Base-by-base conservation (phyloP, 495 filamentous ascomycete species). In the Lasiosphaeria hispida region DNA sequence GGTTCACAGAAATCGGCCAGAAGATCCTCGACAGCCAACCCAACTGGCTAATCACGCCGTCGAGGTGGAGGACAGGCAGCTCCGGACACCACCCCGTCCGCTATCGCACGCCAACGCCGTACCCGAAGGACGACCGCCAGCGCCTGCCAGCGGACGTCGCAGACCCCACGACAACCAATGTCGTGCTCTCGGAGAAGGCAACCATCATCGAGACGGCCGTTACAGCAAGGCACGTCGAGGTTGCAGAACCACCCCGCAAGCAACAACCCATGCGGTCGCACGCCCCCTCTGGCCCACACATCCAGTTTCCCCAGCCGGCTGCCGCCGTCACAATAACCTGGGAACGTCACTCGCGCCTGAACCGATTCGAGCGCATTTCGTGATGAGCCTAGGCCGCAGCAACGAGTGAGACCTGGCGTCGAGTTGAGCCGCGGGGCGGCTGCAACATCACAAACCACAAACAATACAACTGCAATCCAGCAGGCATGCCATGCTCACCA, bases 21-120 rank as follows among this genome's bases (percentile, higher is more conserved):
- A 68, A 53, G 57, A 55, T 68, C 33, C 53, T 68, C 48, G 63
- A 65, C 18, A 65, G 42, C 42, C 66, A 68, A 30, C 66, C 66
- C n/a, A 68, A 68, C 60, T 68, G 66, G 66, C 60, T 68, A 2
- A 23, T 60, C 4, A 40, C 63, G 1, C 66, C 66, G 0, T 51
- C 63, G 1, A 48, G 47, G 38, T 68, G 65, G 65, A 57, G 60
- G 14, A 42, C 60, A 4, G 40, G 40, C 18, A 39, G 37, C 13
- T 55, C 42, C 53, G 14, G 10, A 39, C 57, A 60, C 19, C 63
- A 63, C 11, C 59, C 66, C 1, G 55, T 60, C 15, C 66, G 66
- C 53, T 68, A 68, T 54, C 63, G 66, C 6, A 65, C 66, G 11
- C 66, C 66, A 7, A 68, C 66, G 11, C 66, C 66, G 0, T 68